Conservation (phyloP, 2,329 filamentous ascomycete species). For the Onygenales sp. region DNA sequence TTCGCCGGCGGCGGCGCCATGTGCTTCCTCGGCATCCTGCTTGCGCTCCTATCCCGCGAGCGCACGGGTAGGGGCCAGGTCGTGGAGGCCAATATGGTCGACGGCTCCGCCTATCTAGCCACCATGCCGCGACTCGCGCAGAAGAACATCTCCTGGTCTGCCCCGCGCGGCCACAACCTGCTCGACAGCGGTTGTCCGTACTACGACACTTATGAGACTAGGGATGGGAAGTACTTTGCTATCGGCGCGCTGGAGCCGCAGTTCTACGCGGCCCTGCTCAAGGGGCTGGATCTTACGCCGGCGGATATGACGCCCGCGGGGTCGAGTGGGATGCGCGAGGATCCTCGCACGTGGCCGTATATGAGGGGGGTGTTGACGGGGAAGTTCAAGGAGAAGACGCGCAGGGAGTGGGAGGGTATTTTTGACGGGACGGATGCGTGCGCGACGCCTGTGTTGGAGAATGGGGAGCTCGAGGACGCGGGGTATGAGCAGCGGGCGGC, state of each 20-base stretch:
- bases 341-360: conserved; percentile 58
- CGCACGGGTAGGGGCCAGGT: conserved; percentile 67
- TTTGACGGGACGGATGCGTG: conserved; percentile 92
- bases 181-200: conserved; percentile 80
- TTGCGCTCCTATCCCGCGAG: conserved; percentile 63
- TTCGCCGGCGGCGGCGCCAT: conserved; percentile 83
- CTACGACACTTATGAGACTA: conserved; percentile 82
- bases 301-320: conserved; percentile 30
- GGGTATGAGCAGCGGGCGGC: conserved; percentile 40
- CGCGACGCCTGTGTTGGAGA: conserved; percentile 75
- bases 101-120: conserved; percentile 70
- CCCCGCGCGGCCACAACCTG: conserved; percentile 61
- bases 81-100: conserved; percentile 95
- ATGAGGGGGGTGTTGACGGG: conserved; percentile 52
- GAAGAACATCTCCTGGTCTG: conserved; percentile 54
- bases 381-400: conserved; percentile 59
- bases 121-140: conserved; percentile 63
- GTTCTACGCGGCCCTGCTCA: conserved; percentile 63
- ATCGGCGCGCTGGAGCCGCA: conserved; percentile 86
- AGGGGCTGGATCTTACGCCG: conserved; percentile 53
- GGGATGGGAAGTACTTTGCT: conserved; percentile 68
- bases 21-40: conserved; percentile 70
- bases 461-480: conserved; percentile 57
- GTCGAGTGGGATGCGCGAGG: conserved; percentile 47
- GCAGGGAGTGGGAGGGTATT: conserved; percentile 70